Percentiles rank a stretch among this genome's conserved stretches.
Evolutionary conservation across 805 yeast species (phyloP).

Genomic region (Candida orba): DNA sequence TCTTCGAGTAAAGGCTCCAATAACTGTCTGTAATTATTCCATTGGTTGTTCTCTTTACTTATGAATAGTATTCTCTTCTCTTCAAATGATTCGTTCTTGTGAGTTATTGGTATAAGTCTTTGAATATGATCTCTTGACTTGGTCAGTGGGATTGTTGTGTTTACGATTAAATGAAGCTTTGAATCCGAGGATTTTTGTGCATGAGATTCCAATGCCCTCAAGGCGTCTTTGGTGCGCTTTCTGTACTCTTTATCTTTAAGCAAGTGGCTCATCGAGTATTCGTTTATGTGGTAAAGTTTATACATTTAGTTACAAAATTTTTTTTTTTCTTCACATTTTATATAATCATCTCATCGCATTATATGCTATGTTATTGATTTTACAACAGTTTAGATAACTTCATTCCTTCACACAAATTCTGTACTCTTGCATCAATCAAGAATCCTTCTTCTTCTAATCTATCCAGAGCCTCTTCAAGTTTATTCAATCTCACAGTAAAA

Average conservation of each 20-base stretch:
- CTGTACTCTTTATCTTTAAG: too few relatives aligned
- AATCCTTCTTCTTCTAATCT: conserved; percentile 58
- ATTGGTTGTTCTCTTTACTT: conserved; percentile 47
- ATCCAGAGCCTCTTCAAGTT: conserved; percentile 48
- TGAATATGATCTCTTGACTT: conserved; percentile 44
- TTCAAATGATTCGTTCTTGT: conserved; percentile 2
- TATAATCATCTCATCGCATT: background rate
- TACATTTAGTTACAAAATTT: too few relatives aligned
- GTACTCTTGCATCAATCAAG: conserved; percentile 79
- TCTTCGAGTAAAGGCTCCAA: conserved; percentile 12
- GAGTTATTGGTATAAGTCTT: conserved; percentile 45
- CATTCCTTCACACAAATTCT: conserved; percentile 79
- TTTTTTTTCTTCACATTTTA: background rate
- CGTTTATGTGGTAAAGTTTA: too few relatives aligned
- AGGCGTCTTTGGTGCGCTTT: too few relatives aligned
- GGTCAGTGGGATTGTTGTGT: conserved; percentile 39
- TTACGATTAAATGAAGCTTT: conserved; percentile 32
- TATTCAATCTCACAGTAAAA: conserved; percentile 60
- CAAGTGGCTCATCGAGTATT: too few relatives aligned
- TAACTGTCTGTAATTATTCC: conserved; percentile 18
- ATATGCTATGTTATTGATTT: too few relatives aligned
- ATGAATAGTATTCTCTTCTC: conserved; percentile 40
- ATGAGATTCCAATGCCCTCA: too few relatives aligned
- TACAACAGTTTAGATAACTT: conserved; percentile 40
- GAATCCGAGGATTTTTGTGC: background rate